phyloP scores from a whole-genome alignment of 1,139 yeast genomes.

The Sugiyamaella xylanicola region DNA sequence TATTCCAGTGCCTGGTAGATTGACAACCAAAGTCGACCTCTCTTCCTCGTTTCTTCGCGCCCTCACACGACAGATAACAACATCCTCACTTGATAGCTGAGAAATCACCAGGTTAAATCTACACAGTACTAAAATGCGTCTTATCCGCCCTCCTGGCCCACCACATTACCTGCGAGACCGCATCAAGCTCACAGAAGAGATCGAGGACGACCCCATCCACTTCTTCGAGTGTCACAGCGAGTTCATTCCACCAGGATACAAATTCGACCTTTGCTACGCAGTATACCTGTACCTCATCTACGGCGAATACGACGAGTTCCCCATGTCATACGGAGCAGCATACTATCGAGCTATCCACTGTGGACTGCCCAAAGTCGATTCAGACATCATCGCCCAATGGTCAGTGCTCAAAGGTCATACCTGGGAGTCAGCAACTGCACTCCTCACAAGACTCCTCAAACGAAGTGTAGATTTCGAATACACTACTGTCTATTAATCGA shows the following conservation, averaged over 20 bases:
- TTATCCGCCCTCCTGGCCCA: background rate
- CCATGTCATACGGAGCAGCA: background rate
- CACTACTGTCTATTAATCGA: background rate
- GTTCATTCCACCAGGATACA: slow-evolving; percentile 7
- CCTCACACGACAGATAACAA: too few species aligned
- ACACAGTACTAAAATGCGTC: background rate
- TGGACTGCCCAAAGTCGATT: slow-evolving; percentile 1
- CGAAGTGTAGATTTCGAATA: slow-evolving; percentile 3
- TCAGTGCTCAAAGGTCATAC: background rate
- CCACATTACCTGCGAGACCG: background rate
- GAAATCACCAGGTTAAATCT: too few species aligned
- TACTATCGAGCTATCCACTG: slow-evolving; percentile 10
- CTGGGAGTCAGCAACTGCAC: background rate
- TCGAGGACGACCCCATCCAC: slow-evolving; percentile 4
- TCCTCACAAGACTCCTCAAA: background rate
- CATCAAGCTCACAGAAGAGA: background rate
- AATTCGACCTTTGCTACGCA: slow-evolving; percentile 11
- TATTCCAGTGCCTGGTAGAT: too few species aligned
- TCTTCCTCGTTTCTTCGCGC: too few species aligned
- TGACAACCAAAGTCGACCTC: too few species aligned
- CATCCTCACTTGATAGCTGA: too few species aligned
- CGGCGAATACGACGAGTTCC: background rate
- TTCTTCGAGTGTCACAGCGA: slow-evolving; percentile 7
- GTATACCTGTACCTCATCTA: background rate
- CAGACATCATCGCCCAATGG: slow-evolving; percentile 8